Percentiles rank a stretch among this genome's conserved stretches.
phyloP scores from a whole-genome alignment of 202 grass and related monocot genomes.

The Zoysia matrella region DNA sequence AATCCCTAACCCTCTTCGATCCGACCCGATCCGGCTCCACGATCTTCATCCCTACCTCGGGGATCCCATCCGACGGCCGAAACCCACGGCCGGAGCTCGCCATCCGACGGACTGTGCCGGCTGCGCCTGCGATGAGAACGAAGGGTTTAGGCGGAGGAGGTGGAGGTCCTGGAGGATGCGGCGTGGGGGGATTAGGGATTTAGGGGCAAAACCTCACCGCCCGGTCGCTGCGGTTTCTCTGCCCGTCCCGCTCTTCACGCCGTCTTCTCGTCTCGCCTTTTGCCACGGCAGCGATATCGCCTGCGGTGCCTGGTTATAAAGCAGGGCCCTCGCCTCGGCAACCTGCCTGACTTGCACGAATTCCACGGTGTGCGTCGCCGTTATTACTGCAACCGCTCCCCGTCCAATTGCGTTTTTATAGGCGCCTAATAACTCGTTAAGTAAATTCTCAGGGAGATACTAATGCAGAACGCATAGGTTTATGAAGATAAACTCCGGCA shows the following conservation, averaged over 20 bases:
- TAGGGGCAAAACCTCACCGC: slow-evolving; percentile 35
- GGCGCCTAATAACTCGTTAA: neutral
- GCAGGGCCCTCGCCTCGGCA: neutral
- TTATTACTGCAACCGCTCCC: neutral
- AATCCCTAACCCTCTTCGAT: slow-evolving; percentile 26
- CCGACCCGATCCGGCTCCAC: neutral
- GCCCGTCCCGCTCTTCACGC: neutral
- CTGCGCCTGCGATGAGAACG: neutral
- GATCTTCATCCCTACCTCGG: slow-evolving; percentile 18
- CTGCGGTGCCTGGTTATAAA: neutral
- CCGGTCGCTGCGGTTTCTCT: slow-evolving; percentile 32
- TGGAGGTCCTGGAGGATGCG: neutral
- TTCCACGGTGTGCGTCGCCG: neutral
- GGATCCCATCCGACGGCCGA: slow-evolving; percentile 26
- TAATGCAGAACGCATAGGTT: neutral
- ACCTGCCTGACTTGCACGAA: neutral
- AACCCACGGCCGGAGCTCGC: slow-evolving; percentile 25
- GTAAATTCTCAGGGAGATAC: neutral
- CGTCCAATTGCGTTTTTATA: neutral
- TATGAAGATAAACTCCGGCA: no score
- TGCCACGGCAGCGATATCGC: neutral
- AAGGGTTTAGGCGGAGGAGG: neutral
- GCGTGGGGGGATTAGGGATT: slow-evolving; percentile 25
- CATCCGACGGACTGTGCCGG: slow-evolving; percentile 16
- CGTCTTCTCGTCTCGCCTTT: neutral